A percentile compares a stretch with the other conserved stretches of the same genome.
These are phyloP conservation scores for Boletus insuetus DNA, from an alignment of 768 basidiomycete species.

Conservation along the genomic window DNA sequence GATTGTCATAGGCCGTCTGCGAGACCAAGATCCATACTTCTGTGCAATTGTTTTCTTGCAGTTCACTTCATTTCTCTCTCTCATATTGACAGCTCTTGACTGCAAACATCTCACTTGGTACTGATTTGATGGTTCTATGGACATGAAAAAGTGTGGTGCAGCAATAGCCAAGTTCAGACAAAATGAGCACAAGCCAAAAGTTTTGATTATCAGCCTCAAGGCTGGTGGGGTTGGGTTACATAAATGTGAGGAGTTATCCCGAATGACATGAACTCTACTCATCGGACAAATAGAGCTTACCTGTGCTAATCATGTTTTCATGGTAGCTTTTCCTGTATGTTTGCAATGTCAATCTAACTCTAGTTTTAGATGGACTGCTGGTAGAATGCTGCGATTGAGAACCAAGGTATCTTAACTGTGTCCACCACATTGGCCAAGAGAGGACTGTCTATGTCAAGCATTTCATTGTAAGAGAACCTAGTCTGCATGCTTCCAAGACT, in stretches of 20 bases:
- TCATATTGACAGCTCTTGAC: constrained; percentile 65
- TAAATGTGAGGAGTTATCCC: constrained; percentile 51
- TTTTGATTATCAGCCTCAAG: constrained; percentile 77
- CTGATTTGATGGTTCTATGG: constrained; percentile 91
- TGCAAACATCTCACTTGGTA: constrained; percentile 67
- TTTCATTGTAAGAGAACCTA: constrained; percentile 62
- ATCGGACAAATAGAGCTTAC: constrained; percentile 52
- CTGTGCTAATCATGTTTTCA: constrained; percentile 80
- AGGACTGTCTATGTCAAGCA: constrained; percentile 81
- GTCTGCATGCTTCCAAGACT: not conserved
- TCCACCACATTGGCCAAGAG: constrained; percentile 83
- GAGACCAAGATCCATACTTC: constrained; percentile 71
- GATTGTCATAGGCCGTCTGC: constrained; percentile 47
- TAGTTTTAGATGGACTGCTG: constrained; percentile 79
- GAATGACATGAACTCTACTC: not conserved
- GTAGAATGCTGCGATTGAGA: constrained; percentile 86
- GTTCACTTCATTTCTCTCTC: constrained; percentile 83
- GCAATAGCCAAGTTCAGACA: constrained; percentile 80
- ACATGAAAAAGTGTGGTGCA: constrained; percentile 73
- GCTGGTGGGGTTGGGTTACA: constrained; percentile 88
- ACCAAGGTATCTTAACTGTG: constrained; percentile 56
- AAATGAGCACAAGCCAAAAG: constrained; percentile 72
- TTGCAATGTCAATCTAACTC: not conserved
- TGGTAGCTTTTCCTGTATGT: constrained; percentile 45
- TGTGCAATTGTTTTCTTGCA: constrained; percentile 89